These are phyloP conservation scores for Fonsecaea pedrosoi DNA, from an alignment of 2,329 filamentous ascomycete species.

Conservation along the genomic window DNA sequence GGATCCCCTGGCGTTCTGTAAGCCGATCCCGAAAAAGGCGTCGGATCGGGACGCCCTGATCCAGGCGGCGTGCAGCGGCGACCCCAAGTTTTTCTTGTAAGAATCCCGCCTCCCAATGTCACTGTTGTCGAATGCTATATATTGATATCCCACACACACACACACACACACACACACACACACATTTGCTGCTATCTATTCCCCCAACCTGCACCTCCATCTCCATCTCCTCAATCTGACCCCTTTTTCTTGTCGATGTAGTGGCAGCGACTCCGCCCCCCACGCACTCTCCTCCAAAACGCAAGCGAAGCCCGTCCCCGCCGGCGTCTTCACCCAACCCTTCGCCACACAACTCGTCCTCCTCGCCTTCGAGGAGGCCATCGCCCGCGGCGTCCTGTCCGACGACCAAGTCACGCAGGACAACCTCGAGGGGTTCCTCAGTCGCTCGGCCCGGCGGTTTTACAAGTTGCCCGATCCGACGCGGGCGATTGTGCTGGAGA, in stretches of 20 bases:
- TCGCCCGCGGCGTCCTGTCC: conserved; percentile 59
- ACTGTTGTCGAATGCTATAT: too few relatives aligned
- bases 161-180: too few relatives aligned
- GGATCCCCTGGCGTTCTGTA: conserved; percentile 80
- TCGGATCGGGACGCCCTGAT: conserved; percentile 75
- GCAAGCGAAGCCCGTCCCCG: conserved; percentile 50
- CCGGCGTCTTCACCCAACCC: conserved; percentile 69
- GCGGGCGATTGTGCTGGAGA: conserved; percentile 63
- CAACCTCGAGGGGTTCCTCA: conserved; percentile 64
- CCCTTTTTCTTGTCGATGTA: neutral
- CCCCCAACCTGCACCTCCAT: too few relatives aligned
- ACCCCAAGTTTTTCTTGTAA: conserved; percentile 68
- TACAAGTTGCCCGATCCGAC: conserved; percentile 56
- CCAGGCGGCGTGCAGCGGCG: conserved; percentile 61
- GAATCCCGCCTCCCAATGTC: neutral
- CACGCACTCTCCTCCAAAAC: conserved; percentile 62
- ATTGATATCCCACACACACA: too few relatives aligned
- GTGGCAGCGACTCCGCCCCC: conserved; percentile 72
- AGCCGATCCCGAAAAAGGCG: conserved; percentile 75
- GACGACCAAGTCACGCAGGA: conserved; percentile 63
- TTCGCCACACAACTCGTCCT: conserved; percentile 65
- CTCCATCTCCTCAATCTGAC: too few relatives aligned
- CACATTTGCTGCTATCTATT: neutral
- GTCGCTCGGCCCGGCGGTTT: conserved; percentile 63
- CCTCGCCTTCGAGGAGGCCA: conserved; percentile 63